Evolutionary conservation across 768 basidiomycete genomes (phyloP).

Genomic region (Boletus tomentosulus): DNA sequence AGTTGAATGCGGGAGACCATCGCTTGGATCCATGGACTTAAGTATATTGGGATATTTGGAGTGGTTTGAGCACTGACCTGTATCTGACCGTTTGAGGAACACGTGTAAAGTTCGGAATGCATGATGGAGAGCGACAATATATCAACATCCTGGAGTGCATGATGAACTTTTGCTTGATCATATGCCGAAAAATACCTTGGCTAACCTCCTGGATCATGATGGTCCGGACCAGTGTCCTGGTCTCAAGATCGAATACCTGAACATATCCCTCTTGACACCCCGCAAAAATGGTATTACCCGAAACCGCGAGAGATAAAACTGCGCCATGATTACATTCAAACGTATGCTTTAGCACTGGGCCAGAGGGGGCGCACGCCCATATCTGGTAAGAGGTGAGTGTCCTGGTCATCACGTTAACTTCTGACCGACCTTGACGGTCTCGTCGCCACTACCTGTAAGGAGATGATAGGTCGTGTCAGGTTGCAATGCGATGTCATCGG

Average conservation of each 20-base stretch:
- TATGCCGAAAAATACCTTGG: not conserved
- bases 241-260: constrained; percentile 87
- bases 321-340: constrained; percentile 76
- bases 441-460: constrained; percentile 88
- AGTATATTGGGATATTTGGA: not conserved
- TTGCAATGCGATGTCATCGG: constrained; percentile 24
- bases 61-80: constrained; percentile 42
- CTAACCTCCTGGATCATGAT: constrained; percentile 81
- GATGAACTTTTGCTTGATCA: not conserved
- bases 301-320: constrained; percentile 71
- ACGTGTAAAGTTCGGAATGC: constrained; percentile 59
- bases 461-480: constrained; percentile 42
- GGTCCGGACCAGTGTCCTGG: constrained; percentile 78
- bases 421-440: constrained; percentile 69
- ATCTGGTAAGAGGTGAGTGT: constrained; percentile 38
- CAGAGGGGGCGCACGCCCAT: constrained; percentile 54
- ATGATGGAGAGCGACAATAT: constrained; percentile 77
- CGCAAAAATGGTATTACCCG: constrained; percentile 81
- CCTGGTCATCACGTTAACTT: not conserved
- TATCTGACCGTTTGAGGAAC: constrained; percentile 64
- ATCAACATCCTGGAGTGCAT: constrained; percentile 56
- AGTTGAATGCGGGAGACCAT: constrained; percentile 82
- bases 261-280: constrained; percentile 95
- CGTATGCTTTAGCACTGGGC: constrained; percentile 53
- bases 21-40: constrained; percentile 40